These are phyloP conservation scores for Geotrichum citri-aurantii DNA, from an alignment of 1,139 yeast species.

Conservation along the genomic window DNA sequence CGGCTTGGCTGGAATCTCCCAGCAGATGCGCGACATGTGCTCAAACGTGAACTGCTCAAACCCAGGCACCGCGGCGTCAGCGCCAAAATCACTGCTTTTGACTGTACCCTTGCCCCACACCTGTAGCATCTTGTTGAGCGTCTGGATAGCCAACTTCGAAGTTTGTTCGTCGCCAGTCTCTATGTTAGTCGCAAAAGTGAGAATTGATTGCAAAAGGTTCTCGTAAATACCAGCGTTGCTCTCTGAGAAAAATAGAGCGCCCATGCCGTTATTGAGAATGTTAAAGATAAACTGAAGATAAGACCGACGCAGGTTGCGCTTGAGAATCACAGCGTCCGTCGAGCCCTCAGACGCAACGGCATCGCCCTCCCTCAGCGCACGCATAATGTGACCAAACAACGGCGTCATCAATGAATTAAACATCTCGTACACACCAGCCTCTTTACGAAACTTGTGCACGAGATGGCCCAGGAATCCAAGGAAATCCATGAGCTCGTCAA, in stretches of 20 bases:
- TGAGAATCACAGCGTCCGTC: constrained; percentile 40
- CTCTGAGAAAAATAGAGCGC: constrained; percentile 67
- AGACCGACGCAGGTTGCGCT: constrained; percentile 54
- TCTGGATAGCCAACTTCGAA: constrained; percentile 65
- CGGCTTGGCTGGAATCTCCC: constrained; percentile 74
- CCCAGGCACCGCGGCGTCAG: constrained; percentile 57
- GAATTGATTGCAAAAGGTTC: constrained; percentile 54
- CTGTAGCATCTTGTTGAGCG: constrained; percentile 59
- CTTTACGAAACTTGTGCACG: constrained; percentile 65
- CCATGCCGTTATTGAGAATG: constrained; percentile 67
- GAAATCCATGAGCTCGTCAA: constrained; percentile 70
- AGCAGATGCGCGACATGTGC: constrained; percentile 60
- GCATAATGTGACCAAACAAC: constrained; percentile 58
- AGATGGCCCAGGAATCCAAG: constrained; percentile 83
- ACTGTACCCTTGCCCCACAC: constrained; percentile 67
- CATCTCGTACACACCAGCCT: constrained; percentile 64
- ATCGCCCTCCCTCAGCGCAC: constrained; percentile 43
- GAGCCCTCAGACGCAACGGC: constrained; percentile 35
- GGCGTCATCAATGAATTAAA: constrained; percentile 71
- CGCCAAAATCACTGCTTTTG: constrained; percentile 52
- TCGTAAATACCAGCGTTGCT: constrained; percentile 61
- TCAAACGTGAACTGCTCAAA: constrained; percentile 61
- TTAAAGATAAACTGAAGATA: constrained; percentile 64
- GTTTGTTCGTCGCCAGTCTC: constrained; percentile 41
- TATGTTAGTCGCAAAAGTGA: constrained; percentile 60